These are phyloP conservation scores for Penicillium desertorum DNA, from an alignment of 495 filamentous ascomycete genomes.

Conservation along the genomic window DNA sequence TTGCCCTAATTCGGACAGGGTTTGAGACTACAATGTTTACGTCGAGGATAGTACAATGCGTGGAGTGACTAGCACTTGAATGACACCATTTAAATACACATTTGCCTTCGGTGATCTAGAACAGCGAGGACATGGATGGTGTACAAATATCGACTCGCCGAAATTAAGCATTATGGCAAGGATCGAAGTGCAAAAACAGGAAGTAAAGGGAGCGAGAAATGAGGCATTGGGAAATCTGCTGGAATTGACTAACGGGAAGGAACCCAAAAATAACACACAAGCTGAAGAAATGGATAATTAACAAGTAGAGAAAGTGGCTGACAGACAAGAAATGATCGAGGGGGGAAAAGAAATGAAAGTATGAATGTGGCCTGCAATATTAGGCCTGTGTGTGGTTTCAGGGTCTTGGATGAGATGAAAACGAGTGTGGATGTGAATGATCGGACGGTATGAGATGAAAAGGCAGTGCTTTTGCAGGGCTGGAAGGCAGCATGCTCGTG, in stretches of 20 bases:
- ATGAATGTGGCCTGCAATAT: conserved; percentile 1
- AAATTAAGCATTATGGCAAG: conserved; percentile 7
- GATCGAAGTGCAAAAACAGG: not conserved
- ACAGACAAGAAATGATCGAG: not conserved
- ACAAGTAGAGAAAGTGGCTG: not conserved
- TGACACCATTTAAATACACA: not conserved
- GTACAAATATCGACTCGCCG: not conserved
- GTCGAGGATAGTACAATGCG: not conserved
- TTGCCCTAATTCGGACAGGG: conserved; percentile 4
- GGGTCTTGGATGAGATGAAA: conserved; percentile 9
- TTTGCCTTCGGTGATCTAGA: not conserved
- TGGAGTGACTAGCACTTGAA: not conserved
- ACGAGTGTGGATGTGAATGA: conserved; percentile 13
- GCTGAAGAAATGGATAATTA: not conserved
- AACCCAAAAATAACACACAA: not conserved
- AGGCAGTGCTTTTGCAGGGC: conserved; percentile 21
- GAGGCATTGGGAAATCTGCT: not conserved
- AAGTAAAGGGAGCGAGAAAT: not conserved
- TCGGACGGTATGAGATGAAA: conserved; percentile 9
- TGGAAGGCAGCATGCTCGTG: conserved; percentile 24
- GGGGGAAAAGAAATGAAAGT: not conserved
- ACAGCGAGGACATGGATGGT: not conserved
- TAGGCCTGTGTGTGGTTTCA: not conserved
- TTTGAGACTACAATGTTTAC: not conserved
- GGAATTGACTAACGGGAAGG: not conserved